Percentiles rank a stretch among this genome's conserved stretches.
Conservation (phyloP, 331 rosid genomes). For the Pyracantha coccinea region DNA sequence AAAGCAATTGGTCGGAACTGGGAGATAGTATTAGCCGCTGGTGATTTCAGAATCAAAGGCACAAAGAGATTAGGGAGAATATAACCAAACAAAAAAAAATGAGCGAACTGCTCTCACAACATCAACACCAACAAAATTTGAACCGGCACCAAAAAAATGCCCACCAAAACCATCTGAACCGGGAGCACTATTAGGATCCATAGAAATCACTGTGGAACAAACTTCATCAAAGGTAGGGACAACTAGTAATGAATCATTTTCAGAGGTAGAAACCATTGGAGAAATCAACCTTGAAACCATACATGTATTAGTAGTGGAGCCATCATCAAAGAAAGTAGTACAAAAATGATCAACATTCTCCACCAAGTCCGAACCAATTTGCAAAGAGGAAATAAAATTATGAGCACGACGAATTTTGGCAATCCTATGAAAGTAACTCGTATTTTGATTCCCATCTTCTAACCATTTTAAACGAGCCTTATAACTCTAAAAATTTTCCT, state of each 20-base stretch:
- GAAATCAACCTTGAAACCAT: neutral
- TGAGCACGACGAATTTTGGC: neutral
- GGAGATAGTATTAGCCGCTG: neutral
- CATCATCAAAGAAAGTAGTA: neutral
- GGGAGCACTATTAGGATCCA: neutral
- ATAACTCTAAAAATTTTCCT: neutral
- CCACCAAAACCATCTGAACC: neutral
- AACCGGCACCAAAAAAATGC: neutral
- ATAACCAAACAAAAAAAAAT: neutral
- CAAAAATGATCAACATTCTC: neutral
- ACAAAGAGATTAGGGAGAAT: neutral
- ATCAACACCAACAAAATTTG: neutral
- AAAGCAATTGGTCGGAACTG: neutral
- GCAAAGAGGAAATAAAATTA: neutral
- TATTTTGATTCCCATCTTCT: neutral
- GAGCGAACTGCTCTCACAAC: neutral
- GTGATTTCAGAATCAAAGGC: neutral
- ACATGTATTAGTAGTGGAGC: neutral
- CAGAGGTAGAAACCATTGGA: neutral
- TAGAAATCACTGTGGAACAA: neutral
- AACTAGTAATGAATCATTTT: neutral
- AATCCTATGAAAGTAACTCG: neutral
- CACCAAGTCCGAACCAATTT: neutral
- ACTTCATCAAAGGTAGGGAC: neutral
- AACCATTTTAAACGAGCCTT: neutral